Evolutionary conservation across 192 early-diverging fungal species (phyloP).

Genomic region (Gigaspora rosea): DNA sequence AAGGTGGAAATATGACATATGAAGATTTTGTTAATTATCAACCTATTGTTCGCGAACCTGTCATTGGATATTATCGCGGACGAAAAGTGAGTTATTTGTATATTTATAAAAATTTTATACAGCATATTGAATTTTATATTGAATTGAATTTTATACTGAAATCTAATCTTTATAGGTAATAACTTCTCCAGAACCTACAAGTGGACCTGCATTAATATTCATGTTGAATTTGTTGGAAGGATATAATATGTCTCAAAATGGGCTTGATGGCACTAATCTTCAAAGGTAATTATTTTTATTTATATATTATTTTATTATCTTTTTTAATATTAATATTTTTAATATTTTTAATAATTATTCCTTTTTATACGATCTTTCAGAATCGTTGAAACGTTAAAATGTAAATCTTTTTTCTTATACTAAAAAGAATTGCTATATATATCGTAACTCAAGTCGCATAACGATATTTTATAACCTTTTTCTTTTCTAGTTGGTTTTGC

Average conservation of each 20-base stretch:
- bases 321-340: background rate
- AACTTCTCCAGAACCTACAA: conserved; percentile 68
- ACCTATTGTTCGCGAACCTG: conserved; percentile 57
- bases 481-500: conserved; percentile 65
- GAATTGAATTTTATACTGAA: background rate
- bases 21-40: conserved; percentile 76
- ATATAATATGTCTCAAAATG: conserved; percentile 64
- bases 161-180: conserved; percentile 23
- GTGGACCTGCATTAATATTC: conserved; percentile 80
- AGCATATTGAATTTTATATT: background rate
- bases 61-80: conserved; percentile 78
- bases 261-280: conserved; percentile 62
- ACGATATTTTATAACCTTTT: background rate
- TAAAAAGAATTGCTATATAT: background rate
- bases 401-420: conserved; percentile 30
- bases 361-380: background rate
- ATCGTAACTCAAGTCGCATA: background rate
- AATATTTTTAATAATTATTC: background rate
- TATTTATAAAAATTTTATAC: background rate
- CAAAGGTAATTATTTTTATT: conserved; percentile 53
- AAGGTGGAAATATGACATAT: conserved; percentile 76
- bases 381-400: conserved; percentile 86
- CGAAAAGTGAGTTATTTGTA: conserved; percentile 53
- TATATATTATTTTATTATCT: background rate
- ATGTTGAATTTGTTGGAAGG: conserved; percentile 89